Evolutionary conservation across 257 asterid species (phyloP).

Genomic region (Ocimum tenuiflorum): DNA sequence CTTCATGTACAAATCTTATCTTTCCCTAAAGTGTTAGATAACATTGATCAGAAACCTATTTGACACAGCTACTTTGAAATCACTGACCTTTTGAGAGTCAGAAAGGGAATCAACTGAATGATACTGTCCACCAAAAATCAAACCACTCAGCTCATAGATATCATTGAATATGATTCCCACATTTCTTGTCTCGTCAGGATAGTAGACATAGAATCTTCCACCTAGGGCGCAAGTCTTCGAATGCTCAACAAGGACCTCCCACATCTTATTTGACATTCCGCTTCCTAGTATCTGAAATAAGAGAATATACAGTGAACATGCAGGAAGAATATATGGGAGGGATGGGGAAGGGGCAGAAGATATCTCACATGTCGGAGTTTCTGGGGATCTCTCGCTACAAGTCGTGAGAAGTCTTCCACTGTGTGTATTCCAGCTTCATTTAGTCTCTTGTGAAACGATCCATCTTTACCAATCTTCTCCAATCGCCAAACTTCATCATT

Average conservation of each 20-base stretch:
- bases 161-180: conserved; percentile 77
- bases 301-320: conserved; percentile 8
- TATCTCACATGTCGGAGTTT: conserved; percentile 75
- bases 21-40: neutral
- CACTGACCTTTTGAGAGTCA: conserved; percentile 72
- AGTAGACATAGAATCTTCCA: conserved; percentile 79
- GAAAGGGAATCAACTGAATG: conserved; percentile 72
- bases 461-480: conserved; percentile 96
- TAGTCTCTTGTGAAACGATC: conserved; percentile 92
- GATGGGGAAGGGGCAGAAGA: neutral
- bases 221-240: conserved; percentile 89
- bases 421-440: conserved; percentile 57
- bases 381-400: conserved; percentile 66
- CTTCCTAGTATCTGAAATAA: conserved; percentile 71
- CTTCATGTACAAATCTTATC: neutral
- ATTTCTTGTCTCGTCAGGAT: conserved; percentile 73
- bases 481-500: conserved; percentile 95
- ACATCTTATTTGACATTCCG: conserved; percentile 98
- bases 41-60: neutral
- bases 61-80: conserved; percentile 4
- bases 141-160: conserved; percentile 72
- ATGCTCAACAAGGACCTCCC: conserved; percentile 90
- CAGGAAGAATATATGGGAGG: conserved; percentile 5
- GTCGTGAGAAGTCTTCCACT: conserved; percentile 83
- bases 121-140: conserved; percentile 67